These are phyloP conservation scores for Rubus parviflorus DNA, from an alignment of 306 rosid genomes.

Conservation along the genomic window DNA sequence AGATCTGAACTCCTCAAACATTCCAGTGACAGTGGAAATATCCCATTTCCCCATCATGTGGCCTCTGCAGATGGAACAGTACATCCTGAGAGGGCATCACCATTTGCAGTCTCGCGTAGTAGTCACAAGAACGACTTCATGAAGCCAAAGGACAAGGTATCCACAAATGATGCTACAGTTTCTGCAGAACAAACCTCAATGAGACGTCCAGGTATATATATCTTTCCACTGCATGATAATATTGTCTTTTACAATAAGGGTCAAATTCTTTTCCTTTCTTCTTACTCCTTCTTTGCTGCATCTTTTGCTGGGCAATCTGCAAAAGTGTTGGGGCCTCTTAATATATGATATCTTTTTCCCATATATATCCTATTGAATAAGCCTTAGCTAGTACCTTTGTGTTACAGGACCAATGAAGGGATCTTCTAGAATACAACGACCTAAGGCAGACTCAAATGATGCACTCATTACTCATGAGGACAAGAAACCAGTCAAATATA, in stretches of 20 bases:
- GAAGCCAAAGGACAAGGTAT: conserved; percentile 26
- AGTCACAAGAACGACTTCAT: conserved; percentile 12
- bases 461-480: conserved; percentile 27
- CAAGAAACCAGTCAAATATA: conserved; percentile 12
- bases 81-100: conserved; percentile 16
- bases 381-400: neutral
- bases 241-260: neutral
- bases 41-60: conserved; percentile 16
- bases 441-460: conserved; percentile 12
- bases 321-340: neutral
- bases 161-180: neutral
- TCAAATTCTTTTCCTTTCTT: neutral
- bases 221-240: neutral
- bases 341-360: neutral
- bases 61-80: conserved; percentile 23
- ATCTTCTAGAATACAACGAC: neutral
- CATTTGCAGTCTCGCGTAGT: neutral
- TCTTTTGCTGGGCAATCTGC: neutral
- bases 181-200: conserved; percentile 29
- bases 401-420: conserved; percentile 17
- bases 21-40: conserved; percentile 23
- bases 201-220: conserved; percentile 37
- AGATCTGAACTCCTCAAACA: conserved; percentile 24
- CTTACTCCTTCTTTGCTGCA: neutral
- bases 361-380: neutral